phyloP scores from a whole-genome alignment of 1,284 basidiomycete species.

The Marasmius sp. region DNA sequence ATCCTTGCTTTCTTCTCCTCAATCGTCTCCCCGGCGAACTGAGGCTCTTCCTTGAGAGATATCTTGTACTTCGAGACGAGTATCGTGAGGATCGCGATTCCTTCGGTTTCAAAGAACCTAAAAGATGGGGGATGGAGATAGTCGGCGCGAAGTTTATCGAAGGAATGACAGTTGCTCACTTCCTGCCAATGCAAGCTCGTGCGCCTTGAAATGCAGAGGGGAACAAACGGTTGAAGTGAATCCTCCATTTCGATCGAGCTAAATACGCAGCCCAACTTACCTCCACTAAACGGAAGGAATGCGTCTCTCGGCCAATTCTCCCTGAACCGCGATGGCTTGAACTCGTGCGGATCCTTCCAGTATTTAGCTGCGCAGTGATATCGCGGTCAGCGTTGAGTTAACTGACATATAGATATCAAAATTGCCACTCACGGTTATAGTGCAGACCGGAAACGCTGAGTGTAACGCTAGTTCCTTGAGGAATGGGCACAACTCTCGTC shows the following conservation, averaged over 20 bases:
- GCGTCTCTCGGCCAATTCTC: slow-evolving; percentile 50
- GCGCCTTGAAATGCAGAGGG: slow-evolving; percentile 26
- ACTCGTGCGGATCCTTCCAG: slow-evolving; percentile 51
- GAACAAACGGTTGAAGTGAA: not conserved
- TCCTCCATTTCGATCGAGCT: not conserved
- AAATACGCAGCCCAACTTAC: slow-evolving; percentile 25
- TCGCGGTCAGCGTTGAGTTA: not conserved
- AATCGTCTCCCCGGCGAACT: slow-evolving; percentile 46
- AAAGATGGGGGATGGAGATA: not conserved
- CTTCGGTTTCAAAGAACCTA: slow-evolving; percentile 49
- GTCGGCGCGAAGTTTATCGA: slow-evolving; percentile 6
- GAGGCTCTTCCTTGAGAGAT: slow-evolving; percentile 47
- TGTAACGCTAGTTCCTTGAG: slow-evolving; percentile 39
- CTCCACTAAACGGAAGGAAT: slow-evolving; percentile 53
- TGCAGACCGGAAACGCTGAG: slow-evolving; percentile 48
- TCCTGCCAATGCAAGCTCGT: slow-evolving; percentile 53
- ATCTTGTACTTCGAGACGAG: slow-evolving; percentile 49
- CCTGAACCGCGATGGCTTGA: slow-evolving; percentile 52
- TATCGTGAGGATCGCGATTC: slow-evolving; percentile 48
- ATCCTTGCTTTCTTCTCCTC: slow-evolving; percentile 43
- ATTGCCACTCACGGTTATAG: slow-evolving; percentile 36
- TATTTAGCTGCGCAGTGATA: slow-evolving; percentile 38
- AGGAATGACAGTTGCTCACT: slow-evolving; percentile 30
- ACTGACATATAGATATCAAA: not conserved
- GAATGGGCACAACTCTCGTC: slow-evolving; percentile 39